Conservation (phyloP, 805 yeast genomes). For the Candida maesae region DNA sequence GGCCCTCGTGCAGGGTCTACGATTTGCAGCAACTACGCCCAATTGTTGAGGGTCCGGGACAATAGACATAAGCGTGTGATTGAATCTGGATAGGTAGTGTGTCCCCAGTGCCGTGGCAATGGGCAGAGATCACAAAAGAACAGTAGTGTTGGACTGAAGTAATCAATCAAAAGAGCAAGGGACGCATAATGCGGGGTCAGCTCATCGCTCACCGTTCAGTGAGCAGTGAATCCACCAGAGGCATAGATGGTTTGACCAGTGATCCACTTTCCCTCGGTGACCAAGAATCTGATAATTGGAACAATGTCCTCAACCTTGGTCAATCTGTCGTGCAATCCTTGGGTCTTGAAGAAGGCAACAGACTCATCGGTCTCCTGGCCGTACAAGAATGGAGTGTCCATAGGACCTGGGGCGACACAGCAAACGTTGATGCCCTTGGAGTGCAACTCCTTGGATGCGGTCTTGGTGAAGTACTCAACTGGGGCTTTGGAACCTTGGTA, state of each 20-base stretch:
- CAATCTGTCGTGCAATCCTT: slow-evolving; percentile 44
- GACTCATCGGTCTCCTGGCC: slow-evolving; percentile 53
- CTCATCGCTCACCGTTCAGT: slow-evolving; percentile 26
- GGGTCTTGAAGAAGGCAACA: slow-evolving; percentile 53
- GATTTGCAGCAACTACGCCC: no score
- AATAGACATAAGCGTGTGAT: no score
- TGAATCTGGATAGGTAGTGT: no score
- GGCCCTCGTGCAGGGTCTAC: no score
- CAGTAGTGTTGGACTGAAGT: no score
- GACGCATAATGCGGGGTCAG: no score
- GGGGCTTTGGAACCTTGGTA: slow-evolving; percentile 59
- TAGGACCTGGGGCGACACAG: slow-evolving; percentile 62
- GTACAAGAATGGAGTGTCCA: slow-evolving; percentile 64
- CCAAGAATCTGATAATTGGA: slow-evolving; percentile 58
- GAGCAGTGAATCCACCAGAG: slow-evolving; percentile 65
- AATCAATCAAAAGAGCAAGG: no score
- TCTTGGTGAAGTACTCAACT: slow-evolving; percentile 49
- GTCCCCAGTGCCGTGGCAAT: no score
- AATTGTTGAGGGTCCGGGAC: no score
- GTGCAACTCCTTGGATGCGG: slow-evolving; percentile 52
- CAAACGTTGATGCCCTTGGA: slow-evolving; percentile 45
- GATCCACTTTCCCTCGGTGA: slow-evolving; percentile 64
- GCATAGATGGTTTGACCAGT: slow-evolving; percentile 67
- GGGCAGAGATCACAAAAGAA: no score
- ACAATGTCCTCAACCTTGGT: slow-evolving; percentile 59